Evolutionary conservation across 2,329 filamentous ascomycete genomes (phyloP).

Genomic region (Ophiocordyceps sinensis): DNA sequence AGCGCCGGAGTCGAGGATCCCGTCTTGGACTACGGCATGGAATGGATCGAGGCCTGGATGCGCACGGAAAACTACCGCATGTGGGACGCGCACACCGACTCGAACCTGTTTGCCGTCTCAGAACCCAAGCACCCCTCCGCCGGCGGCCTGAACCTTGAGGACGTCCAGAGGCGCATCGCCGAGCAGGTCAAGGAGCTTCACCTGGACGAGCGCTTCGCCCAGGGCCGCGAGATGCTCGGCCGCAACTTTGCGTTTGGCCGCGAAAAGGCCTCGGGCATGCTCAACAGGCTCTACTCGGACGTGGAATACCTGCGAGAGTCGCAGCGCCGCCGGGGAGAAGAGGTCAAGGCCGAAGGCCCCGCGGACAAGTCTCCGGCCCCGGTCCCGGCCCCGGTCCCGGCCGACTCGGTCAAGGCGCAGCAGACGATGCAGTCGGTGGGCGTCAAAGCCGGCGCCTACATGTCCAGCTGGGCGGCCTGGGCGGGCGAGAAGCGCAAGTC

Average conservation of each 20-base stretch:
- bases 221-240: conserved; percentile 73
- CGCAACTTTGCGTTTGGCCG: conserved; percentile 77
- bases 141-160: conserved; percentile 83
- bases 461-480: conserved; percentile 56
- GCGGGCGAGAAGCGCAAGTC: conserved; percentile 60
- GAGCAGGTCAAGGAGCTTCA: conserved; percentile 91
- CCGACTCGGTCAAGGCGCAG: conserved; percentile 25
- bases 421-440: conserved; percentile 34
- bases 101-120: conserved; percentile 84
- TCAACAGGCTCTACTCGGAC: conserved; percentile 81
- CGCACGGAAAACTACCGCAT: conserved; percentile 83
- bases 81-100: conserved; percentile 68
- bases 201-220: conserved; percentile 76
- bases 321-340: conserved; percentile 25
- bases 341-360: conserved; percentile 13
- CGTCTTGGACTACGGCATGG: conserved; percentile 63
- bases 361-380: conserved; percentile 1
- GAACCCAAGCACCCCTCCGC: conserved; percentile 89
- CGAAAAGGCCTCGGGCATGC: conserved; percentile 74
- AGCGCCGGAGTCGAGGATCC: conserved; percentile 70
- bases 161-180: conserved; percentile 77
- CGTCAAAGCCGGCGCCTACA: conserved; percentile 45
- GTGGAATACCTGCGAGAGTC: conserved; percentile 51
- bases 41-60: conserved; percentile 82
- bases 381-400: conserved; percentile 4